Evolutionary conservation across 768 basidiomycete species (phyloP).

Genomic region (Auricularia heimuer): DNA sequence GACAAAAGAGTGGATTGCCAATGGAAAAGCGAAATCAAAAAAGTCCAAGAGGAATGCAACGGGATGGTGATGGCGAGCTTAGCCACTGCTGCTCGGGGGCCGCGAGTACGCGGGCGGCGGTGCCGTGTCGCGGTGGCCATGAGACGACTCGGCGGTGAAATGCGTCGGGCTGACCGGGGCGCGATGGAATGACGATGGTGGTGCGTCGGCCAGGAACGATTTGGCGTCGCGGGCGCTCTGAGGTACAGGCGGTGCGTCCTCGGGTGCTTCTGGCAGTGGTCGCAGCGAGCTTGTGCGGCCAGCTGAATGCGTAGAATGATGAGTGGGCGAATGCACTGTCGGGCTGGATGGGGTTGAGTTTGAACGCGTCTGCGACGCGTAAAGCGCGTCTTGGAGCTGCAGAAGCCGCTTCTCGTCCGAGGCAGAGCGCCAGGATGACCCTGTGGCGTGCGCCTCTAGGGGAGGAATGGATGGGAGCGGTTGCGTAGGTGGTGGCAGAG

Average conservation of each 20-base stretch:
- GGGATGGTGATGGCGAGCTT: background rate
- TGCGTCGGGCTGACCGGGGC: background rate
- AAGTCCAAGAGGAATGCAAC: background rate
- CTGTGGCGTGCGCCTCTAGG: too few species aligned
- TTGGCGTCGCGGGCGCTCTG: background rate
- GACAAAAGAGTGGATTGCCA: too few species aligned
- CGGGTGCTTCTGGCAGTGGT: background rate
- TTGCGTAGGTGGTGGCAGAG: background rate
- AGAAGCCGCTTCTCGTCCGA: background rate
- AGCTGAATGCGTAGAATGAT: background rate
- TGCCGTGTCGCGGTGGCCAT: background rate
- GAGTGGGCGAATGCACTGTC: background rate
- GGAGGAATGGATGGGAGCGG: background rate
- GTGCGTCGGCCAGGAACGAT: background rate
- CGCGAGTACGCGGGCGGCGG: background rate
- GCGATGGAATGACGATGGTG: background rate
- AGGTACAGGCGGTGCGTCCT: background rate
- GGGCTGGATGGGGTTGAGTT: too few species aligned
- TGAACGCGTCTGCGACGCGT: background rate
- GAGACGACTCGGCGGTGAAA: background rate
- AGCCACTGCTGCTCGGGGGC: background rate
- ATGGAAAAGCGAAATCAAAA: too few species aligned
- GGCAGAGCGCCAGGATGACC: background rate
- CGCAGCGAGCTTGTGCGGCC: background rate
- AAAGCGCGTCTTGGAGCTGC: background rate